Conservation (phyloP, 2,329 filamentous ascomycete genomes). For the Pyrenophora graminea region DNA sequence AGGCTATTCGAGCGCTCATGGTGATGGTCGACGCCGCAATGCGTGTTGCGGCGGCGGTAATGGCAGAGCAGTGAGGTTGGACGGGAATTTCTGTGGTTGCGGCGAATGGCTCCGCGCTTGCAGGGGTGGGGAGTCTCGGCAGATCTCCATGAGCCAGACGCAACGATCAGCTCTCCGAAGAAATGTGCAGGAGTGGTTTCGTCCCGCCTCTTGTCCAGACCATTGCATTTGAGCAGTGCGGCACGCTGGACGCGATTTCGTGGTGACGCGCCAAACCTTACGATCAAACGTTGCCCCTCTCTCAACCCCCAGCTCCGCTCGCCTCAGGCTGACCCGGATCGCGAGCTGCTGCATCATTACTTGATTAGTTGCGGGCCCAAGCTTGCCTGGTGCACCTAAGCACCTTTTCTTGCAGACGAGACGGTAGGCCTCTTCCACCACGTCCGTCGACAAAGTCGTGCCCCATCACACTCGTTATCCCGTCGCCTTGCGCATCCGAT, state of each 20-base stretch:
- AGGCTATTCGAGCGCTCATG: constrained; percentile 70
- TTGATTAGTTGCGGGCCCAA: constrained; percentile 30
- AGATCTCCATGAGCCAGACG: constrained; percentile 17
- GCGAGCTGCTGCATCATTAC: constrained; percentile 25
- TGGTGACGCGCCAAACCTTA: not conserved
- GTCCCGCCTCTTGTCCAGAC: constrained; percentile 7
- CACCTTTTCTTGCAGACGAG: constrained; percentile 31
- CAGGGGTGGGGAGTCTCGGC: constrained; percentile 14
- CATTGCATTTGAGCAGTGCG: not conserved
- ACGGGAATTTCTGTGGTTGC: constrained; percentile 24
- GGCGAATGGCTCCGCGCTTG: constrained; percentile 13
- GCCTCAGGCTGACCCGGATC: constrained; percentile 14
- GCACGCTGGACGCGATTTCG: constrained; percentile 3
- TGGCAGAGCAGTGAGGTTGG: constrained; percentile 9
- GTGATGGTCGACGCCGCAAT: constrained; percentile 31
- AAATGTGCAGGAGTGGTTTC: constrained; percentile 14
- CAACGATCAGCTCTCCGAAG: constrained; percentile 18
- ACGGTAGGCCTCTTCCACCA: constrained; percentile 12
- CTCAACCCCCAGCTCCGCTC: not conserved
- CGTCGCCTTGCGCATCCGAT: constrained; percentile 12
- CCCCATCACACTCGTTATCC: constrained; percentile 20
- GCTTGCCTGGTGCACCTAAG: constrained; percentile 24
- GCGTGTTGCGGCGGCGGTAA: constrained; percentile 27
- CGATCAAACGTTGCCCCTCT: not conserved
- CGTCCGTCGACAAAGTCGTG: constrained; percentile 17